These are phyloP conservation scores for Globisporangium nagaii DNA, from an alignment of 352 stramenopile genomes.

Conservation along the genomic window DNA sequence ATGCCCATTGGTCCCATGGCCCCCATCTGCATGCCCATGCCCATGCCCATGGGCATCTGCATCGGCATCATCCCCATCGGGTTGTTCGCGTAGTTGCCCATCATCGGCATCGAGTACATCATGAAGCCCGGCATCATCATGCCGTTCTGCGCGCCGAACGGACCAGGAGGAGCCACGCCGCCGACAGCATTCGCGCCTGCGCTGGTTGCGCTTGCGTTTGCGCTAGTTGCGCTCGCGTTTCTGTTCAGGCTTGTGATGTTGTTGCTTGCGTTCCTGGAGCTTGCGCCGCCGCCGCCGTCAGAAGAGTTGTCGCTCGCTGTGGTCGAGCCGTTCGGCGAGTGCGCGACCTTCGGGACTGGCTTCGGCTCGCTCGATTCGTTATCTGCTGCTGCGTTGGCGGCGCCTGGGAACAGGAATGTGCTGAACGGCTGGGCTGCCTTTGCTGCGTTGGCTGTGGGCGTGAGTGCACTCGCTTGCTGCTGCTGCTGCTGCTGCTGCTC, in stretches of 20 bases:
- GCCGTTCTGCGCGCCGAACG: constrained; percentile 19
- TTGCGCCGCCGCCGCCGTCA: neutral
- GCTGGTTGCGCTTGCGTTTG: neutral
- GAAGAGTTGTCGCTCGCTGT: constrained; percentile 11
- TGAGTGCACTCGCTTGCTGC: neutral
- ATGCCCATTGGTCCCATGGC: constrained; percentile 24
- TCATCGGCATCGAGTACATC: constrained; percentile 80
- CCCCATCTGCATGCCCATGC: constrained; percentile 24
- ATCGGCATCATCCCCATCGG: constrained; percentile 43
- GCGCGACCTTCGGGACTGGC: neutral
- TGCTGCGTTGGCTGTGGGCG: neutral
- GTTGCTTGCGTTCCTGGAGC: neutral
- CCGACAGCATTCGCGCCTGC: neutral
- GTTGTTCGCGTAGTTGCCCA: constrained; percentile 47
- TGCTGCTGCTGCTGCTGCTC: constrained; percentile 2
- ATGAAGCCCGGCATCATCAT: constrained; percentile 85
- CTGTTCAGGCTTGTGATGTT: constrained; percentile 6
- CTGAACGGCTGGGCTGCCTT: constrained; percentile 5
- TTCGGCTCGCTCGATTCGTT: neutral
- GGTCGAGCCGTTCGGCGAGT: constrained; percentile 8
- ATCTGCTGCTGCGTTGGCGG: neutral
- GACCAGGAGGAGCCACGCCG: neutral
- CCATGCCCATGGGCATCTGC: constrained; percentile 19
- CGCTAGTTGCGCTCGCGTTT: neutral
- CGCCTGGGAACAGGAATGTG: constrained; percentile 4